These are phyloP conservation scores for Neofusicoccum ribis DNA, from an alignment of 2,329 filamentous ascomycete species.

Conservation along the genomic window DNA sequence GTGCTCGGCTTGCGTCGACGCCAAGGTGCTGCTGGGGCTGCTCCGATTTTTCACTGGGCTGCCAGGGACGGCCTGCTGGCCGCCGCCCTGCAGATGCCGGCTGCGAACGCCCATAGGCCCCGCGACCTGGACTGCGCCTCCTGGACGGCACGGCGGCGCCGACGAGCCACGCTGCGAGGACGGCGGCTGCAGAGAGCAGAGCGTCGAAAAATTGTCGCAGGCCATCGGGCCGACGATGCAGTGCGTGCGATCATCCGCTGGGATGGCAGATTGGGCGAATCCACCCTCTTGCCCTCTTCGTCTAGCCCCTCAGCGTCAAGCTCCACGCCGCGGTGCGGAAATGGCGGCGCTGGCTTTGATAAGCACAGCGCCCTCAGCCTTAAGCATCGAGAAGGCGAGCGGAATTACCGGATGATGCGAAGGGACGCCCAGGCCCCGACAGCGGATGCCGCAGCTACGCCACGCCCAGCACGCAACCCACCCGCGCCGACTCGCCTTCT, in stretches of 20 bases:
- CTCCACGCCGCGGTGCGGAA: constrained; percentile 1
- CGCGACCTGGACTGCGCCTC: neutral
- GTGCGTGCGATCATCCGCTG: neutral
- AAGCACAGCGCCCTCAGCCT: neutral
- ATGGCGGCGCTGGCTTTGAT: neutral
- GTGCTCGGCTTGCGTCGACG: constrained; percentile 9
- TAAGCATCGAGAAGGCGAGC: neutral
- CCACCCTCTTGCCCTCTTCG: constrained; percentile 1
- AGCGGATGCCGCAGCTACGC: no score
- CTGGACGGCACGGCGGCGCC: neutral
- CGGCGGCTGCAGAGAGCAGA: neutral
- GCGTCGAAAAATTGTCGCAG: constrained; percentile 14
- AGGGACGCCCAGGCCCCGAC: no score
- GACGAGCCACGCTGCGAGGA: neutral
- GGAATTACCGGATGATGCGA: neutral
- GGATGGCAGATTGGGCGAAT: neutral
- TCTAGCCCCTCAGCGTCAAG: neutral
- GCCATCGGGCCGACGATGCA: constrained; percentile 1
- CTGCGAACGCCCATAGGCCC: neutral
- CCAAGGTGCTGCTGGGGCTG: neutral
- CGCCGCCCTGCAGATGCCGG: neutral
- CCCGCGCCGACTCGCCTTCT: no score
- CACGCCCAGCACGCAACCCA: no score
- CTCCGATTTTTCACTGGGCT: neutral
- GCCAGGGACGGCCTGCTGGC: neutral